Percentiles rank a stretch among this genome's conserved stretches.
phyloP scores from a whole-genome alignment of 1,284 basidiomycete species.

The Austroboletus niveus region DNA sequence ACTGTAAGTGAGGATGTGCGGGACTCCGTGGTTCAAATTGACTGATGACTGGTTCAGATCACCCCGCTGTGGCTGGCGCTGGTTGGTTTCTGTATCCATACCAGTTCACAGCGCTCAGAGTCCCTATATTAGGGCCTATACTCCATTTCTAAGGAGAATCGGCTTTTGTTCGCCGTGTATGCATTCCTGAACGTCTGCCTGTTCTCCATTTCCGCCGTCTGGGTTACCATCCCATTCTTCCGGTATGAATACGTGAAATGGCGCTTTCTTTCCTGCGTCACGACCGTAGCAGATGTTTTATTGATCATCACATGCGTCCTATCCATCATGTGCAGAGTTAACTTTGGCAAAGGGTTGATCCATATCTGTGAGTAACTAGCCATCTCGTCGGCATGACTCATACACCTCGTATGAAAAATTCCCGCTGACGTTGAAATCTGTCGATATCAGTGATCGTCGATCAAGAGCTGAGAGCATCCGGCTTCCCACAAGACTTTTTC shows the following conservation, averaged over 20 bases:
- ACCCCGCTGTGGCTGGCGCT: slow-evolving; percentile 47
- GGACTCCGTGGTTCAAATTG: neutral
- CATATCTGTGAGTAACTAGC: slow-evolving; percentile 41
- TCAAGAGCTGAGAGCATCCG: slow-evolving; percentile 12
- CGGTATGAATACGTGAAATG: slow-evolving; percentile 47
- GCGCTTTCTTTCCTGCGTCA: slow-evolving; percentile 49
- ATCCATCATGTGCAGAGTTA: slow-evolving; percentile 45
- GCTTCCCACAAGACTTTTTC: slow-evolving; percentile 20
- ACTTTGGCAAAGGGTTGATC: slow-evolving; percentile 51
- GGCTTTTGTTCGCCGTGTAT: slow-evolving; percentile 42
- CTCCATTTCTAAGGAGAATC: slow-evolving; percentile 46
- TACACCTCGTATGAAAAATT: neutral
- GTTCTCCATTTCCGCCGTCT: slow-evolving; percentile 40
- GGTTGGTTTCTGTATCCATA: slow-evolving; percentile 28
- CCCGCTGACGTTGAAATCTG: neutral
- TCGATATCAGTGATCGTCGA: slow-evolving; percentile 16
- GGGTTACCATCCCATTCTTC: slow-evolving; percentile 48
- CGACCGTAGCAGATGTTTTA: slow-evolving; percentile 41
- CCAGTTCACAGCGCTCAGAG: slow-evolving; percentile 1
- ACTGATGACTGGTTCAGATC: slow-evolving; percentile 32
- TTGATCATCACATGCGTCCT: slow-evolving; percentile 38
- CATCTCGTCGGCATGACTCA: too few relatives aligned
- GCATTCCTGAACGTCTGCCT: slow-evolving; percentile 41
- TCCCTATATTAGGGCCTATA: slow-evolving; percentile 44
- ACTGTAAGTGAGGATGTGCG: slow-evolving; percentile 36